Base-by-base conservation (phyloP, 768 basidiomycete species). In the Favolaschia claudopus region DNA sequence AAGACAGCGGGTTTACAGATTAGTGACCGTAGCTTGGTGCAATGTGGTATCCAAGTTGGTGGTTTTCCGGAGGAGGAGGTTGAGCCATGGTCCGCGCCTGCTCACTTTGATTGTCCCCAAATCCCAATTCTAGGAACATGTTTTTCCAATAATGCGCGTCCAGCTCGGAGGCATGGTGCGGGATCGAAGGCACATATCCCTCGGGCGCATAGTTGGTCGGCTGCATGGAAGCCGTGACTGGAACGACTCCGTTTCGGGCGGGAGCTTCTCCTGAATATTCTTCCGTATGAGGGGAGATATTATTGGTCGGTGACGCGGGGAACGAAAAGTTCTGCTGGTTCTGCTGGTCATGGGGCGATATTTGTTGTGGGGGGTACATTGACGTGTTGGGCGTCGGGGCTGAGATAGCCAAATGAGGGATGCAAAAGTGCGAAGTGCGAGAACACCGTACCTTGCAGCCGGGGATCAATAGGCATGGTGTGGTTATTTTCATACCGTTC, bases 111-210 rank as follows among this genome's bases (percentile, higher is more conserved):
- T 42, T 25, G n/a, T 80, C 86, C 19, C 86, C 86, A 63, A 87
- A 88, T 20, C 90, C 89, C 15, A 91, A 82, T 63, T 92, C 89
- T 40, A 87, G 74, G 63, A 89, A 85, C 89, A 92, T 91, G 57
- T 84, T 85, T 63, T 85, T 84, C 81, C 85, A 91, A 71, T 92
- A 92, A 51, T 84, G 78, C 12, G 82, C 82, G 69, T 92, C 90
- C n/a, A 80, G 77, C 62, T 86, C 85, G 6, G 83, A 78, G 17
- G 81, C 79, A 45, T 82, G 77, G 32, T 77, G 76, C 20, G 78
- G 73, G 34, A 72, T 74, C 24, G 75, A 60, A 20, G 78, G 77
- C 28, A 75, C 67, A 55, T 75, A 74, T 24, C 70, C 73, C 55
- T 69, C 68, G 25, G 72, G 51, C 17, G 28, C 27, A 43, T 52